These are phyloP conservation scores for Verruconis gallopava DNA, from an alignment of 2,329 filamentous ascomycete species.

Conservation along the genomic window DNA sequence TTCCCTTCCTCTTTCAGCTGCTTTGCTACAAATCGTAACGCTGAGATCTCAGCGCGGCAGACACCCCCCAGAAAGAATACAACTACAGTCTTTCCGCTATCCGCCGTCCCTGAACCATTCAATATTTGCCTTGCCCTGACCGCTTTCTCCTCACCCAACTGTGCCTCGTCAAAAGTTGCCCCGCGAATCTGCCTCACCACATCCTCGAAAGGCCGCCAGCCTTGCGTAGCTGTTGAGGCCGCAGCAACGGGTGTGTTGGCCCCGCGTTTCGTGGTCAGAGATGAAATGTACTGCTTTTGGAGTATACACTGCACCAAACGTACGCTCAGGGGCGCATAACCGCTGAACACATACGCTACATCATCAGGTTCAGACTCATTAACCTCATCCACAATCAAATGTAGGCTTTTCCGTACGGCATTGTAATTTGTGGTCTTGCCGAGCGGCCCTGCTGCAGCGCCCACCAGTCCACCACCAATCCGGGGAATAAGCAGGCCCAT, in stretches of 20 bases:
- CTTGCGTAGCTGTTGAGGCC: constrained; percentile 42
- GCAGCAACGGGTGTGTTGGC: constrained; percentile 37
- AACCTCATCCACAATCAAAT: constrained; percentile 89
- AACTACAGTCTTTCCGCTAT: constrained; percentile 63
- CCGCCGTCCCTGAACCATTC: constrained; percentile 52
- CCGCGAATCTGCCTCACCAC: constrained; percentile 77
- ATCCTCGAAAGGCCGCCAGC: constrained; percentile 91
- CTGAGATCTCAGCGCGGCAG: constrained; percentile 91
- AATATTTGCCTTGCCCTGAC: constrained; percentile 75
- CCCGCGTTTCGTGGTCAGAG: constrained; percentile 52
- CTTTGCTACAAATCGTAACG: constrained; percentile 75
- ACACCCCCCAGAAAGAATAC: constrained; percentile 98
- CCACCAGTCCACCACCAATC: constrained; percentile 31
- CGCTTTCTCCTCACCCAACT: constrained; percentile 87
- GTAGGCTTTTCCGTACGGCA: constrained; percentile 71
- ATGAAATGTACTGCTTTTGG: constrained; percentile 68
- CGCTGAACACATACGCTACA: constrained; percentile 94
- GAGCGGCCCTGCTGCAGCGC: constrained; percentile 31
- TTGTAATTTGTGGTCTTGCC: constrained; percentile 63
- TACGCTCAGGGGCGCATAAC: constrained; percentile 85
- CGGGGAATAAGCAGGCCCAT: constrained; percentile 69
- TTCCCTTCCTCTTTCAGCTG: constrained; percentile 52
- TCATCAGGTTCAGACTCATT: constrained; percentile 91
- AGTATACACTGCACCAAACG: constrained; percentile 84
- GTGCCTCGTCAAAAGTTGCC: constrained; percentile 79